Evolutionary conservation across 2,329 filamentous ascomycete species (phyloP), one percentile per base, ranked within the genome.

Genomic region (Dothideomycetes sp.): DNA sequence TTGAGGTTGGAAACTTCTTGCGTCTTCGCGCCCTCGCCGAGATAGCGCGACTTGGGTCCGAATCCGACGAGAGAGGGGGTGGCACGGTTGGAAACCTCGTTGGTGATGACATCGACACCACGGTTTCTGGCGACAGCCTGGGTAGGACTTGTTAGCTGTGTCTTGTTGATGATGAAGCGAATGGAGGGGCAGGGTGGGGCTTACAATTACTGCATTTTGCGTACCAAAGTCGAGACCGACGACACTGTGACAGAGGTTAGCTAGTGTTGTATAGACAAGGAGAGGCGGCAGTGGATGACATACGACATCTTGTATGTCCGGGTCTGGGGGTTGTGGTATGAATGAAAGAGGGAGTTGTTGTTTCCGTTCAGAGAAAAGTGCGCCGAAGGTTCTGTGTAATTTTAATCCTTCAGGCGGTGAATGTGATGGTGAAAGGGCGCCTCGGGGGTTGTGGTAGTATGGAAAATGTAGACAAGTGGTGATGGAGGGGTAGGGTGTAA

Each of bases 1-100:
- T 96, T 98, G 58, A 96, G 79, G 74, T 98, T 98, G 59, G 89
- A 94, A 61, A 94, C 93, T 69, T 98, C 91, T 70, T 95, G 89
- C 52, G 89, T 96, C 78, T 96, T 96, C 52, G 91, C 91, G 42
- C 84, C 67, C 71, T 98, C 91, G 51, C 91, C 91, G 50, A 98
- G 76, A 63, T 93, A 94, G 70, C 91, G 84, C 64, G 77, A 80
- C 70, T 94, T 94, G 61, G 86, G 82, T 45, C 87, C 86, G 65
- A 98, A 98, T 57, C 86, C 88, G 56, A 98, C 91, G 50, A 98
- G 73, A 47, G 91, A 87, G 85, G 91, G 91, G 54, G 91, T 98
- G 46, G 86, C 80, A 67, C 91, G 82, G 76, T 98, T 96, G 52
- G 91, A 98, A 55, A 96, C 91, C 69, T 98, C 91, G 74, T 98